Base-by-base conservation (phyloP, 305 asterid genomes). In the Fraxinus albicans region DNA sequence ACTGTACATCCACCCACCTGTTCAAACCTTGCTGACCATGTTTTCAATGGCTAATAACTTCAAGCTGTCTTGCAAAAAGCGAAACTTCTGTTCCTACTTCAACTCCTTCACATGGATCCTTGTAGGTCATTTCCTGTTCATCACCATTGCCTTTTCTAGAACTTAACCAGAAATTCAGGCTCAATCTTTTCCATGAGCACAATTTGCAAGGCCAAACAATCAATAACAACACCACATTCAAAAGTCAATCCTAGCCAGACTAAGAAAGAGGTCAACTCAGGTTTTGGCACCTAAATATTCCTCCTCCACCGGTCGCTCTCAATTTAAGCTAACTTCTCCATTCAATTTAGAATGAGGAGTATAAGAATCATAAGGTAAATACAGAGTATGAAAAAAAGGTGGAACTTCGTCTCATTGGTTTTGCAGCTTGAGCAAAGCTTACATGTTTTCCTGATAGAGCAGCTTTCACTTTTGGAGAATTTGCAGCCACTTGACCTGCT, bases 401-500 rank as follows among this genome's bases (percentile, higher is more conserved):
- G 42, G 42, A 29, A 31, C 25, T 31, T 65, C 6, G 42, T 31
- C 21, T 70, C 40, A 31, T 29, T 23, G 19, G n/a, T 33, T 70
- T 70, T 70, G 42, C 36, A 10, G 42, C 42, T 31, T 76, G 55
- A 77, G 67, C 21, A 35, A 53, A 67, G 31, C 93, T 83, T 84
- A 91, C 97, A 77, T 86, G 85, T 86, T 87, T 89, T 81, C 84
- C 84, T 79, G 93, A 88, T 76, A 84, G 78, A 86, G 77, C 73
- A 84, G 89, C 89, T 86, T 90, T 89, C 76, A 85, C 85, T 82
- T 90, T 88, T 65, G 91, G 89, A 83, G 92, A 88, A 81, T 86
- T 83, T 44, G 81, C 90, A 79, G 92, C 93, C 86, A 92, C 91
- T 88, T 92, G 93, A 85, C 89, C 84, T 77, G 94, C 91, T 82